Conservation (phyloP, 2,329 filamentous ascomycete species). For the Trichoderma guizhouense region DNA sequence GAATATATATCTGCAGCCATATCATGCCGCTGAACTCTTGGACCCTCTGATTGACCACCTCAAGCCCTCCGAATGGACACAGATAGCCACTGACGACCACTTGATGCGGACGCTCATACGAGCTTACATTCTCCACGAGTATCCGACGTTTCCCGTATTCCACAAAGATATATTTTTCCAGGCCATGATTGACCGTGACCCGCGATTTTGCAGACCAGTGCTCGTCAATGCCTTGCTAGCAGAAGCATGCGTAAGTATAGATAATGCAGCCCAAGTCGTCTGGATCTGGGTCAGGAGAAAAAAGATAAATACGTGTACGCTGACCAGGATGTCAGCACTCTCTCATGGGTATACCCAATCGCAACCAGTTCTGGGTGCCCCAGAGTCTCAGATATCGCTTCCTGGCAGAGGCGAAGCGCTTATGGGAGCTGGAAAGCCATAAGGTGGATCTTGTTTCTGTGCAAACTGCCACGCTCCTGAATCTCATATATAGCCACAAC, state of each 20-base stretch:
- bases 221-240: constrained; percentile 37
- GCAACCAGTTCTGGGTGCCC: constrained; percentile 34
- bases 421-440: constrained; percentile 34
- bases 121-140: constrained; percentile 30
- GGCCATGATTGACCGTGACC: constrained; percentile 31
- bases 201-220: constrained; percentile 33
- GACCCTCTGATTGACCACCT: constrained; percentile 30
- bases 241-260: constrained; percentile 31
- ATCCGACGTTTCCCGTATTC: constrained; percentile 31
- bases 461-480: constrained; percentile 33
- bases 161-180: constrained; percentile 37
- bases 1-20: constrained; percentile 31
- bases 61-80: constrained; percentile 34
- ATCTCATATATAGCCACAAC: constrained; percentile 28
- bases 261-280: not conserved
- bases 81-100: constrained; percentile 30
- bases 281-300: not conserved
- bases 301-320: not conserved
- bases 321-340: not conserved
- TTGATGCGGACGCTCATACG: constrained; percentile 30
- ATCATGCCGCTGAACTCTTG: constrained; percentile 30
- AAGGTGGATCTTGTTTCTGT: constrained; percentile 29
- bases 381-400: constrained; percentile 35
- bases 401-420: constrained; percentile 34
- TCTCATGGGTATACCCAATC: not conserved